Evolutionary conservation across 352 stramenopile species (phyloP).

Genomic region (Globisporangium abappressorium): DNA sequence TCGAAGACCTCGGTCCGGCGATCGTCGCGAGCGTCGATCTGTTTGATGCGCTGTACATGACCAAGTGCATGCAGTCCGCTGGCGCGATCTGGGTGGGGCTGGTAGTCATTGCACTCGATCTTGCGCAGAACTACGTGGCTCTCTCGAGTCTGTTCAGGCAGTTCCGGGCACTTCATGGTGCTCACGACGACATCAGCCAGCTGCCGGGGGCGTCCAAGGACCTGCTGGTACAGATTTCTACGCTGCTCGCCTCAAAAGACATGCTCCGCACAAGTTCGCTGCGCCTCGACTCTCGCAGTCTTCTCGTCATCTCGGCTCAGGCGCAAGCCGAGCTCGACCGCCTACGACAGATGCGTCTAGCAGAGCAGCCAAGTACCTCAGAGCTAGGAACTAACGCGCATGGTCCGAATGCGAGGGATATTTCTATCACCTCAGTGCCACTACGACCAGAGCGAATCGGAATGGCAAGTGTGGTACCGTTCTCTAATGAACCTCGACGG

Average conservation of each 20-base stretch:
- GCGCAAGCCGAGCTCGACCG: background rate
- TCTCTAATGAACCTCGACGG: background rate
- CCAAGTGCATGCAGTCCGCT: conserved; percentile 2
- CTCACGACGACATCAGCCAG: background rate
- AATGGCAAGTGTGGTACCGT: background rate
- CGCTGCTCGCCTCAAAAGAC: background rate
- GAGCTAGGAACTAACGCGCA: background rate
- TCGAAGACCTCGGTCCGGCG: conserved; percentile 1
- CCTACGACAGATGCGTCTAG: background rate
- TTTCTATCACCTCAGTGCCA: background rate
- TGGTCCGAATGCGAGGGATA: background rate
- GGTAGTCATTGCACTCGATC: background rate
- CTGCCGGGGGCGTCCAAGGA: background rate
- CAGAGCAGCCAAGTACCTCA: background rate
- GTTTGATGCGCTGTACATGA: conserved; percentile 1
- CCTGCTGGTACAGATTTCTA: background rate
- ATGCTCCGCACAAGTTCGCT: background rate
- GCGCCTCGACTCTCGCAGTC: background rate
- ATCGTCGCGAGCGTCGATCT: conserved; percentile 5
- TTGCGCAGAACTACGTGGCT: background rate
- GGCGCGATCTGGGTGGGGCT: background rate
- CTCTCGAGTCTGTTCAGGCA: background rate
- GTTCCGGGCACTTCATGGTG: background rate
- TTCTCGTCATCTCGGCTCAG: background rate
- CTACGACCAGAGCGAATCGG: background rate